Conservation (phyloP, 192 early-diverging fungal species). For the Coemansia sp. region DNA sequence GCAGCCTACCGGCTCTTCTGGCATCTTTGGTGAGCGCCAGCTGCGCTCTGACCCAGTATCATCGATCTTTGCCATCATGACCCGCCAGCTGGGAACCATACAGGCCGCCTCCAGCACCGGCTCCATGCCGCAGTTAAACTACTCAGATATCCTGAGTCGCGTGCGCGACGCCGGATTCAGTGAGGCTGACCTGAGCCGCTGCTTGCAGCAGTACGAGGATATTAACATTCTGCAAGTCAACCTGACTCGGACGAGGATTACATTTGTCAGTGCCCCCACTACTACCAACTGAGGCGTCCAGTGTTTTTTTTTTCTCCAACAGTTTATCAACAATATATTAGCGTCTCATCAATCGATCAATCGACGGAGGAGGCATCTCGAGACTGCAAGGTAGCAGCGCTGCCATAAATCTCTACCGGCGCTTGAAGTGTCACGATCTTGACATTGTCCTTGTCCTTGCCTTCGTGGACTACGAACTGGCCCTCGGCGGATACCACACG, state of each 20-base stretch:
- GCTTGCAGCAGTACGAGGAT: conserved; percentile 70
- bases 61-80: conserved; percentile 76
- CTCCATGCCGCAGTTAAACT: conserved; percentile 55
- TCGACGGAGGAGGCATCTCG: too few species aligned
- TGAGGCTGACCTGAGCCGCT: conserved; percentile 71
- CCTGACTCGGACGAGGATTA: conserved; percentile 58
- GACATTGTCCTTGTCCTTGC: conserved; percentile 52
- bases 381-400: background rate
- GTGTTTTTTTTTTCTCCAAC: background rate
- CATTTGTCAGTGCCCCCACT: conserved; percentile 35
- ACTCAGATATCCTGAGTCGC: conserved; percentile 65
- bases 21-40: conserved; percentile 37
- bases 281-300: background rate
- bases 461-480: conserved; percentile 41
- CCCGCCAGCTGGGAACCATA: conserved; percentile 66
- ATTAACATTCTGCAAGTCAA: conserved; percentile 71
- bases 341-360: too few species aligned
- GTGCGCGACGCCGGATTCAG: conserved; percentile 76
- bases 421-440: conserved; percentile 40
- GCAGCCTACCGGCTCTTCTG: conserved; percentile 28
- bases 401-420: background rate
- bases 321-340: background rate
- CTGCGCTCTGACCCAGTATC: conserved; percentile 52
- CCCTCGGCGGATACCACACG: conserved; percentile 6
- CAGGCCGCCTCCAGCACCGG: conserved; percentile 23